A percentile compares a stretch with the other conserved stretches of the same genome.
Conservation (phyloP, 2,329 filamentous ascomycete species). For the Aspergillus vadensis region DNA sequence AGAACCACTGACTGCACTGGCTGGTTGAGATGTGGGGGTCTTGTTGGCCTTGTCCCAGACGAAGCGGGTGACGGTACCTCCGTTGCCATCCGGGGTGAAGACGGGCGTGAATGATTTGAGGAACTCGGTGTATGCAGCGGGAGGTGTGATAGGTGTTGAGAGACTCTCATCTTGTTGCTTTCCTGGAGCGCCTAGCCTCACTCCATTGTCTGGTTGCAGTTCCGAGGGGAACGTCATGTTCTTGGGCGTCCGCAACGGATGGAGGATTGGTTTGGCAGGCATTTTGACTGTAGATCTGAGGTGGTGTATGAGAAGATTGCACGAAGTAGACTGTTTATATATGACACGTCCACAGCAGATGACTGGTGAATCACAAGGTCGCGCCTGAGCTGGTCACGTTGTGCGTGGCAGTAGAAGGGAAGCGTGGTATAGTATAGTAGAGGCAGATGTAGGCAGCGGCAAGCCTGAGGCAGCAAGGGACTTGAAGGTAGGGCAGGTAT, state of each 20-base stretch:
- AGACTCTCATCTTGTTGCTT: slow-evolving; percentile 52
- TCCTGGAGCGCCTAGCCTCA: slow-evolving; percentile 62
- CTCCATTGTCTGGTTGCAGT: slow-evolving; percentile 58
- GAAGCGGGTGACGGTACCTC: slow-evolving; percentile 53
- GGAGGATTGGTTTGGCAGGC: slow-evolving; percentile 42
- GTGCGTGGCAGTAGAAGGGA: slow-evolving; percentile 14
- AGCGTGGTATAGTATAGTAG: slow-evolving; percentile 2
- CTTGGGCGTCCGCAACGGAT: slow-evolving; percentile 49
- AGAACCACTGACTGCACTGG: slow-evolving; percentile 40
- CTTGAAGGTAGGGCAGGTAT: neutral
- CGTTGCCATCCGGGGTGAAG: slow-evolving; percentile 65
- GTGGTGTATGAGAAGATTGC: neutral
- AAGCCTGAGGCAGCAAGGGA: neutral
- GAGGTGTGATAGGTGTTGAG: slow-evolving; percentile 88
- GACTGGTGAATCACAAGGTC: neutral
- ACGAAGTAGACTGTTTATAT: neutral
- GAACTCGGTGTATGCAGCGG: slow-evolving; percentile 88
- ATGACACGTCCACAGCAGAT: neutral
- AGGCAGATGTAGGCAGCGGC: neutral
- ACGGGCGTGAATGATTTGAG: slow-evolving; percentile 76
- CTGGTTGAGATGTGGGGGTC: slow-evolving; percentile 42
- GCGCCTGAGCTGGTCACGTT: slow-evolving; percentile 13
- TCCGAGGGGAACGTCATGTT: slow-evolving; percentile 53
- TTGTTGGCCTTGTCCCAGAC: slow-evolving; percentile 34
- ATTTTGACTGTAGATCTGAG: slow-evolving; percentile 18